A percentile compares a stretch with the other conserved stretches of the same genome.
These are phyloP conservation scores for Sporisorium scitamineum DNA, from an alignment of 1,284 basidiomycete species.

Conservation along the genomic window DNA sequence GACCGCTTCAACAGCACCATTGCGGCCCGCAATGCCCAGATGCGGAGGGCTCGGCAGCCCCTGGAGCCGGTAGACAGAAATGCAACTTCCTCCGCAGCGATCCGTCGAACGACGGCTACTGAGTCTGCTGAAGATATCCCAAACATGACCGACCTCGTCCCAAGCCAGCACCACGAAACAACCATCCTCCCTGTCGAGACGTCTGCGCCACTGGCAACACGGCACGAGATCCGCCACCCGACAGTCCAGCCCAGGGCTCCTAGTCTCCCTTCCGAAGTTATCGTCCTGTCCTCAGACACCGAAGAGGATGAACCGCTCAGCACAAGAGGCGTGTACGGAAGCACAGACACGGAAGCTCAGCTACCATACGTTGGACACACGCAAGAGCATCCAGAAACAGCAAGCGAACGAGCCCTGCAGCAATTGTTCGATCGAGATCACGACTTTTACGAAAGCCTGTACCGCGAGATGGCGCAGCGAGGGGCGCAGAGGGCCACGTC, in stretches of 20 bases:
- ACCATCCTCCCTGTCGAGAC: not conserved
- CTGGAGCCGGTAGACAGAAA: not conserved
- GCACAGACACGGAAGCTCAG: not conserved
- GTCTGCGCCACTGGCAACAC: not conserved
- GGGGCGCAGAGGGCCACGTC: not conserved
- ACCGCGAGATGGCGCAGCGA: conserved; percentile 18
- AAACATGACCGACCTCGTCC: not conserved
- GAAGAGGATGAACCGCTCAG: conserved; percentile 13
- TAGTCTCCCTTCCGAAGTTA: conserved; percentile 20
- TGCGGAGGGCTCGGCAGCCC: conserved; percentile 26
- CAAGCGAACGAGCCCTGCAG: conserved; percentile 10
- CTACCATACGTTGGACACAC: not conserved
- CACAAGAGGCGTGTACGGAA: not conserved
- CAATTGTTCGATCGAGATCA: conserved; percentile 11
- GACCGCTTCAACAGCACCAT: conserved; percentile 27
- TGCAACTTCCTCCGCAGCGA: not conserved
- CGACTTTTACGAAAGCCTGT: conserved; percentile 21
- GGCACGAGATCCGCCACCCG: not conserved
- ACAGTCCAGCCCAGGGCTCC: not conserved
- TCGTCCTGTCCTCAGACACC: conserved; percentile 35
- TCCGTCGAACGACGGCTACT: not conserved
- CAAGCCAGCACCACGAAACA: not conserved
- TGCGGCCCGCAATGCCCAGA: conserved; percentile 40
- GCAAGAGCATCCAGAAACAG: not conserved
- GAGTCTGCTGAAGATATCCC: not conserved